A percentile compares a stretch with the other conserved stretches of the same genome.
phyloP scores from a whole-genome alignment of 352 stramenopile species.

The Aphanomyces astaci region DNA sequence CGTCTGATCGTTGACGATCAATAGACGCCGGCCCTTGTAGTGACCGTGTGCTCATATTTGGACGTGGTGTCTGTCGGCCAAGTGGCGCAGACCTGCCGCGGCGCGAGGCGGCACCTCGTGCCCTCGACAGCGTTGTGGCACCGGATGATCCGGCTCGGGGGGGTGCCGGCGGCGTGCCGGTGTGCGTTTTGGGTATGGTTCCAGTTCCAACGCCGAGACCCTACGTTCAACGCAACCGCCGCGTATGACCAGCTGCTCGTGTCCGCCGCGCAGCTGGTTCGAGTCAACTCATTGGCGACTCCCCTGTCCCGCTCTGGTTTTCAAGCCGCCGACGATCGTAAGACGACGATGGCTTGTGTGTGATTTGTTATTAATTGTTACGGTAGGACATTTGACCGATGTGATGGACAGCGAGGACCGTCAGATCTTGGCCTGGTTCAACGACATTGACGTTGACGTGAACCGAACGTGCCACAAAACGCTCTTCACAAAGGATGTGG shows the following conservation, averaged over 20 bases:
- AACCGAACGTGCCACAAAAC: constrained; percentile 57
- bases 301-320: constrained; percentile 23
- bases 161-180: constrained; percentile 37
- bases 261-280: constrained; percentile 21
- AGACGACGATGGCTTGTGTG: no score
- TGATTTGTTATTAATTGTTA: no score
- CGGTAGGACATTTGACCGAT: no score
- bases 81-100: background rate
- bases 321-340: no score
- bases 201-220: constrained; percentile 47
- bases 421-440: constrained; percentile 58
- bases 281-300: background rate
- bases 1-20: background rate
- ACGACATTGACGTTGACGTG: constrained; percentile 78
- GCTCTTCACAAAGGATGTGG: constrained; percentile 35
- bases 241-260: constrained; percentile 57
- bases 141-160: constrained; percentile 51
- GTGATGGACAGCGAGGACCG: constrained; percentile 36
- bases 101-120: background rate
- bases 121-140: constrained; percentile 50
- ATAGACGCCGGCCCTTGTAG: background rate
- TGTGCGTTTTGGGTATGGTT: constrained; percentile 53
- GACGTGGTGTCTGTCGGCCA: constrained; percentile 6
- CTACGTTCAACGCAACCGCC: constrained; percentile 49
- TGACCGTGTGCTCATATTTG: background rate